phyloP scores from a whole-genome alignment of 495 filamentous ascomycete species.

The Penicillium turbatum region DNA sequence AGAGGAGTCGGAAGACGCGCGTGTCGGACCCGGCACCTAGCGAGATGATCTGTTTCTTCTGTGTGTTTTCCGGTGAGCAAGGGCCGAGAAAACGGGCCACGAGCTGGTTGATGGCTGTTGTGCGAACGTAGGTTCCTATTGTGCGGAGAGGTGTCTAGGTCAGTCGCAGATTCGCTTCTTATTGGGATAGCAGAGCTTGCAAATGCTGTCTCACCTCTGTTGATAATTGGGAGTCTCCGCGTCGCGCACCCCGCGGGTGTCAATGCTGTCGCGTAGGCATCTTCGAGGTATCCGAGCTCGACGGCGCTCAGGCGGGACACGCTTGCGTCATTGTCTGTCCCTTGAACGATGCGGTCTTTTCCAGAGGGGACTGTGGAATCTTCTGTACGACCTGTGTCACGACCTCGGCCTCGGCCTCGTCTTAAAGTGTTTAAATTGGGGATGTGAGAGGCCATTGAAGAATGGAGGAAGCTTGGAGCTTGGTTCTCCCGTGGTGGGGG shows the following conservation, averaged over 20 bases:
- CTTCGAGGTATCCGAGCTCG: slow-evolving; percentile 77
- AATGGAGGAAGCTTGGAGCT: slow-evolving; percentile 24
- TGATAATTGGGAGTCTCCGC: slow-evolving; percentile 81
- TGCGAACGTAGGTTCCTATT: slow-evolving; percentile 89
- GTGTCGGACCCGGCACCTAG: slow-evolving; percentile 95
- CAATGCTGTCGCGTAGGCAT: slow-evolving; percentile 70
- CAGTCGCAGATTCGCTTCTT: not conserved
- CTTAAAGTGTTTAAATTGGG: slow-evolving; percentile 71
- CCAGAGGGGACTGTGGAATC: slow-evolving; percentile 23
- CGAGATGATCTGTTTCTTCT: slow-evolving; percentile 78
- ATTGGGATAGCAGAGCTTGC: not conserved
- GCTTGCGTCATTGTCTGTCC: slow-evolving; percentile 88
- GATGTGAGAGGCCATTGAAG: slow-evolving; percentile 65
- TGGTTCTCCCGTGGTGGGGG: slow-evolving; percentile 14
- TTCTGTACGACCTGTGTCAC: slow-evolving; percentile 17
- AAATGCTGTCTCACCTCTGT: slow-evolving; percentile 59
- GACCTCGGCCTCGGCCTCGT: slow-evolving; percentile 45
- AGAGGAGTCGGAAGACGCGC: slow-evolving; percentile 65
- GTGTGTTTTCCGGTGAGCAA: slow-evolving; percentile 8
- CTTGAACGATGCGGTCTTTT: slow-evolving; percentile 65
- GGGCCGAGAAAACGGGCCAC: slow-evolving; percentile 63
- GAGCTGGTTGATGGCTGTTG: slow-evolving; percentile 77
- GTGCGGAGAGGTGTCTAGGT: not conserved
- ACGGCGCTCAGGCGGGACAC: slow-evolving; percentile 86
- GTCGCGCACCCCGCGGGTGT: slow-evolving; percentile 42